Conservation (phyloP, 441 rosid species). For the Cnidoscolus chayamansa region DNA sequence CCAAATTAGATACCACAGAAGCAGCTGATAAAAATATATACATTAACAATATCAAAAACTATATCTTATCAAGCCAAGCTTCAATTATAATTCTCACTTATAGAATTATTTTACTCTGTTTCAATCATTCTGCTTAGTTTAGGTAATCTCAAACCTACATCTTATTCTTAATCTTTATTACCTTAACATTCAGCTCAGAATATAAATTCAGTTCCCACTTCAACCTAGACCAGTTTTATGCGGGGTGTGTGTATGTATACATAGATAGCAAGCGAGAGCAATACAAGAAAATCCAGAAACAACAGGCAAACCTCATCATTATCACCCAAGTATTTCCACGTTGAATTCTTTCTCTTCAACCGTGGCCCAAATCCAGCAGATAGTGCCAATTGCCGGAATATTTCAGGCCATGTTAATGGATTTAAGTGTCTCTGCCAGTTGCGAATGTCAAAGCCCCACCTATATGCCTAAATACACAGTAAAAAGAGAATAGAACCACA, state of each 20-base stretch:
- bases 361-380: conserved; percentile 90
- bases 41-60: conserved; percentile 1
- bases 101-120: background rate
- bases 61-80: background rate
- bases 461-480: conserved; percentile 69
- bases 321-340: conserved; percentile 45
- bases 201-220: background rate
- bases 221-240: background rate
- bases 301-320: conserved; percentile 54
- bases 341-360: conserved; percentile 53
- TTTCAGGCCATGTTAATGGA: conserved; percentile 94
- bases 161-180: conserved; percentile 7
- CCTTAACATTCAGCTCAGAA: background rate
- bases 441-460: conserved; percentile 97
- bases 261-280: background rate
- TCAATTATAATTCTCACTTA: background rate
- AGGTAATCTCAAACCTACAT: background rate
- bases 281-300: conserved; percentile 11
- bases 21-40: background rate
- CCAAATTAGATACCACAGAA: background rate
- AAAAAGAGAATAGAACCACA: conserved; percentile 23
- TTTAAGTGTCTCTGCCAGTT: conserved; percentile 90
- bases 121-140: conserved; percentile 3
- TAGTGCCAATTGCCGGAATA: conserved; percentile 82
- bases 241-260: no score